Percentiles rank a stretch among this genome's conserved stretches.
These are phyloP conservation scores for Daldinia eschscholtzii DNA, from an alignment of 2,329 filamentous ascomycete species.

Conservation along the genomic window DNA sequence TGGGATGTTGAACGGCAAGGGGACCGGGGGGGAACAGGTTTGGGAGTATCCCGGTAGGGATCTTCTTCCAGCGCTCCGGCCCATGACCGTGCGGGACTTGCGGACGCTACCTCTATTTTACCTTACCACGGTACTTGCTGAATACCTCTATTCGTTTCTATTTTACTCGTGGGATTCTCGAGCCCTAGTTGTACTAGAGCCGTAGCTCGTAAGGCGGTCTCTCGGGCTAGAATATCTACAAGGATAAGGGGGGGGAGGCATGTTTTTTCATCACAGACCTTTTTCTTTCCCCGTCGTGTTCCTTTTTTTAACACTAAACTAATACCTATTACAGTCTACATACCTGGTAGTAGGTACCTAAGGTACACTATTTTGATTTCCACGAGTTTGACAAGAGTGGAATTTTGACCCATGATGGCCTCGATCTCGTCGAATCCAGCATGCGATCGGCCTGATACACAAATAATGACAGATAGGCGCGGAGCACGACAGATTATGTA, in stretches of 20 bases:
- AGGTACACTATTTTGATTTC: constrained; percentile 15
- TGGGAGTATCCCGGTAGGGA: constrained; percentile 38
- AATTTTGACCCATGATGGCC: constrained; percentile 6
- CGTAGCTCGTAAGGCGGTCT: constrained; percentile 30
- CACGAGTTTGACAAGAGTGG: constrained; percentile 23
- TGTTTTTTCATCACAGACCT: not conserved
- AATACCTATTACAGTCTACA: too few species aligned
- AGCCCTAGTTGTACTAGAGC: constrained; percentile 18
- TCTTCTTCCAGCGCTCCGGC: constrained; percentile 39
- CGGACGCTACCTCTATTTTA: constrained; percentile 5
- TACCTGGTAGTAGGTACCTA: too few species aligned
- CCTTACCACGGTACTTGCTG: constrained; percentile 26
- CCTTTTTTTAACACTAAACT: constrained; percentile 8
- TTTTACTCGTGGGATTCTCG: constrained; percentile 5
- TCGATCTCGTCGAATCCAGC: constrained; percentile 24
- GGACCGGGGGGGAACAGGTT: constrained; percentile 13
- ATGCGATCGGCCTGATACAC: constrained; percentile 32
- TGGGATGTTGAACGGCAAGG: constrained; percentile 35
- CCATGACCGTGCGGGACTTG: constrained; percentile 39
- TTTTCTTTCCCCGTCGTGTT: constrained; percentile 19
- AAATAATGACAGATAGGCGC: constrained; percentile 38
- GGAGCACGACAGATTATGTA: constrained; percentile 34
- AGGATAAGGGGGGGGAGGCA: not conserved
- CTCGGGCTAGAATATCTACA: constrained; percentile 20
- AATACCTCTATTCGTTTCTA: constrained; percentile 25